Percentiles rank a stretch among this genome's conserved stretches.
Evolutionary conservation across 306 rosid species (phyloP).

Genomic region (Hylodesmum podocarpum): DNA sequence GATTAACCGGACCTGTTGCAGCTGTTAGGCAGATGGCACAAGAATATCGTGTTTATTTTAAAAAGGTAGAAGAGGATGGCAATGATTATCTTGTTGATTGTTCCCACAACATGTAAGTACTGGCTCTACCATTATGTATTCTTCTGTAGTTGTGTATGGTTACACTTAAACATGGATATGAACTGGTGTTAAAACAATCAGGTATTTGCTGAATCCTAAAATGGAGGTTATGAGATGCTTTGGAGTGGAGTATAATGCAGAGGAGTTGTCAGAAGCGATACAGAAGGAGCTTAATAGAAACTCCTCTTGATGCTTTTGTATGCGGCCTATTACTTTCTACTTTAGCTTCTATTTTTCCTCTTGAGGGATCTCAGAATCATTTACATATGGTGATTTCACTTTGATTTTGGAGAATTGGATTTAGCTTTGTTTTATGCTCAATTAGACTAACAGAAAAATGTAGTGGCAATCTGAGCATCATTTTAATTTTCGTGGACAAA

Average conservation of each 20-base stretch:
- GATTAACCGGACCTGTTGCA: slow-evolving; percentile 72
- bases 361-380: neutral
- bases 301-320: slow-evolving; percentile 32
- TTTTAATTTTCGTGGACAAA: neutral
- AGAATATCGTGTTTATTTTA: slow-evolving; percentile 77
- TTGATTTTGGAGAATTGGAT: neutral
- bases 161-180: slow-evolving; percentile 25
- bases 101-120: slow-evolving; percentile 81
- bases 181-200: slow-evolving; percentile 38
- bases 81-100: slow-evolving; percentile 87
- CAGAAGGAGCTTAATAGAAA: slow-evolving; percentile 50
- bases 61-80: slow-evolving; percentile 81
- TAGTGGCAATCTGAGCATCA: neutral
- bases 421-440: neutral
- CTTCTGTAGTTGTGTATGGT: neutral
- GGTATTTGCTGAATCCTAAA: slow-evolving; percentile 80
- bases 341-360: neutral
- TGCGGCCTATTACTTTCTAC: neutral
- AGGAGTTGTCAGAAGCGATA: slow-evolving; percentile 65
- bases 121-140: neutral
- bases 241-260: slow-evolving; percentile 79
- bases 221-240: slow-evolving; percentile 86
- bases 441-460: neutral
- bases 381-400: neutral
- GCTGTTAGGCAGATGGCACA: slow-evolving; percentile 94